These are phyloP conservation scores for Penicillium polonicum DNA, from an alignment of 2,329 filamentous ascomycete species.

Conservation along the genomic window DNA sequence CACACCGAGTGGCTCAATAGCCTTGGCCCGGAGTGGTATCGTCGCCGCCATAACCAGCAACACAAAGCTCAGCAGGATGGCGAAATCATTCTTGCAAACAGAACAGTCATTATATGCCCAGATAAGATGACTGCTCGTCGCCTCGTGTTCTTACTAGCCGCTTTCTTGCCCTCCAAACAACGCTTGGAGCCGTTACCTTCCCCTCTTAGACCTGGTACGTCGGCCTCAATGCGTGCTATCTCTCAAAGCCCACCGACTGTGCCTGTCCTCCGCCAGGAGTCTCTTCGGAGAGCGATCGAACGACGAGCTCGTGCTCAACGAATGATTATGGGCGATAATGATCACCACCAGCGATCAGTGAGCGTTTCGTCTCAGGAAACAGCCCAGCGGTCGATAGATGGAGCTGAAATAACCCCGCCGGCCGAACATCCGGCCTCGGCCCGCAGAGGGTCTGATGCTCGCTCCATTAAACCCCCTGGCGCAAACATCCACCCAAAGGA, in stretches of 20 bases:
- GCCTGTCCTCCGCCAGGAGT: constrained; percentile 52
- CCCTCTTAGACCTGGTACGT: constrained; percentile 41
- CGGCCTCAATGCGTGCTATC: constrained; percentile 49
- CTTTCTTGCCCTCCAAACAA: constrained; percentile 55
- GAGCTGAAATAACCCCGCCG: constrained; percentile 28
- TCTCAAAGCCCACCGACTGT: constrained; percentile 55
- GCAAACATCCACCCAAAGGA: constrained; percentile 50
- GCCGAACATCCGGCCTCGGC: constrained; percentile 23
- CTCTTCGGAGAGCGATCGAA: constrained; percentile 55
- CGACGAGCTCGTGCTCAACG: constrained; percentile 50
- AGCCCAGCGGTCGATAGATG: constrained; percentile 36
- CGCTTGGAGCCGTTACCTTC: constrained; percentile 41
- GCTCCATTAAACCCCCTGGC: constrained; percentile 43
- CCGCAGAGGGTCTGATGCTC: constrained; percentile 45
- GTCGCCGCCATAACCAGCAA: constrained; percentile 52
- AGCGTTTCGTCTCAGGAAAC: constrained; percentile 48
- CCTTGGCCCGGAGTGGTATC: constrained; percentile 55
- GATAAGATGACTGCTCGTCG: constrained; percentile 61
- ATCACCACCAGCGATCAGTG: constrained; percentile 40
- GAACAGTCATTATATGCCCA: constrained; percentile 57
- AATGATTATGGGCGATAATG: constrained; percentile 36
- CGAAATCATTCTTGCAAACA: constrained; percentile 50
- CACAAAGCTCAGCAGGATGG: constrained; percentile 50
- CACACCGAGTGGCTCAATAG: constrained; percentile 61
- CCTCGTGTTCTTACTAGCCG: constrained; percentile 58